phyloP scores from a whole-genome alignment of 805 yeast genomes.

The Barnettozyma pratensis region DNA sequence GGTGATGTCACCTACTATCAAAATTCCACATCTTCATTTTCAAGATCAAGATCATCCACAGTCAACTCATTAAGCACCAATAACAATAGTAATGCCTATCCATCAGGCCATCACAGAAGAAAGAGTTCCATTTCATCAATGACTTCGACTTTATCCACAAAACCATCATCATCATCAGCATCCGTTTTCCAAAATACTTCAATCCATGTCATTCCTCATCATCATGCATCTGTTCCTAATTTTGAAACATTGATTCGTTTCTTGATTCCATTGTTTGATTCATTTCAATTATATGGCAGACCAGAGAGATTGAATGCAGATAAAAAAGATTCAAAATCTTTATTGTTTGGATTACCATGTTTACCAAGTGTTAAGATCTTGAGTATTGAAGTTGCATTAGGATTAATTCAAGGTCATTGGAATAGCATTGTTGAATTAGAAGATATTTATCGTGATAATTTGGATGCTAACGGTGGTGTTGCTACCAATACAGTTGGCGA shows the following conservation, averaged over 20 bases:
- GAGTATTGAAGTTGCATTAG: constrained; percentile 8
- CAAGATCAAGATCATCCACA: constrained; percentile 8
- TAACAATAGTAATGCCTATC: too few relatives aligned
- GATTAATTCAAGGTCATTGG: constrained; percentile 19
- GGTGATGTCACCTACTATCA: constrained; percentile 45
- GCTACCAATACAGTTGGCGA: neutral
- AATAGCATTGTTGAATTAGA: neutral
- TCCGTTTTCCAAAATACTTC: constrained; percentile 10
- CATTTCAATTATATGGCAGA: constrained; percentile 69
- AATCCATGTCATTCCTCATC: constrained; percentile 59
- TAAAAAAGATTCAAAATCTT: constrained; percentile 56
- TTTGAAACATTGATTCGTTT: constrained; percentile 70
- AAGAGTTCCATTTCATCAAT: constrained; percentile 9
- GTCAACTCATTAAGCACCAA: neutral
- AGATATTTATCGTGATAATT: neutral
- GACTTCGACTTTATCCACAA: constrained; percentile 5
- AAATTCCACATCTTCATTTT: constrained; percentile 6
- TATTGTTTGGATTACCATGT: constrained; percentile 71
- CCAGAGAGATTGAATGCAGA: constrained; percentile 71
- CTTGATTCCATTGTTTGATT: constrained; percentile 63
- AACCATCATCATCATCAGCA: constrained; percentile 3
- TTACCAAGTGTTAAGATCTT: constrained; percentile 65
- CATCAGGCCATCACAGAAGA: constrained; percentile 2
- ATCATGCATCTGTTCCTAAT: constrained; percentile 68
- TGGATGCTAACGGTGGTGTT: neutral